phyloP scores from a whole-genome alignment of 2,329 filamentous ascomycete genomes.

The Endocalyx cinctus region DNA sequence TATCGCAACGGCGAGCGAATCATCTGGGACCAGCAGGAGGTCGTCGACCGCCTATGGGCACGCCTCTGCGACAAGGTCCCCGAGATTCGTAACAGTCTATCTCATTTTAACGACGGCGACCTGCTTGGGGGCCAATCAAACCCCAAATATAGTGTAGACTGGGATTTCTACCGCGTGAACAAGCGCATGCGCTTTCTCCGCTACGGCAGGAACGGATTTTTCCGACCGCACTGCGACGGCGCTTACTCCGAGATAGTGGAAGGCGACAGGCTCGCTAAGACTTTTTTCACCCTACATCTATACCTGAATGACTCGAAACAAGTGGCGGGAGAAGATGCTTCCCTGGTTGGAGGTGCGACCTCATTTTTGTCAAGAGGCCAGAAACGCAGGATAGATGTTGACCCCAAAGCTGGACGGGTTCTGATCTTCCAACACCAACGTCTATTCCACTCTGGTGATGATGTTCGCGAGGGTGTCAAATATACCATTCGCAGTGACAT shows the following conservation, averaged over 20 bases:
- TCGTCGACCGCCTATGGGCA: conserved; percentile 60
- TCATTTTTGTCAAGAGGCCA: conserved; percentile 44
- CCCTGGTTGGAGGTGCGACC: conserved; percentile 50
- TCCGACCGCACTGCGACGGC: conserved; percentile 67
- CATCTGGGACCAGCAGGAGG: conserved; percentile 62
- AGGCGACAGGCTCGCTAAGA: conserved; percentile 39
- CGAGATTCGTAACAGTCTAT: conserved; percentile 37
- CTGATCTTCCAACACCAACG: conserved; percentile 54
- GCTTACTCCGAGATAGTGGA: conserved; percentile 48
- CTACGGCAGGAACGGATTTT: conserved; percentile 69
- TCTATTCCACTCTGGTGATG: conserved; percentile 50
- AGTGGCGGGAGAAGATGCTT: conserved; percentile 27
- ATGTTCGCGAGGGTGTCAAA: conserved; percentile 47
- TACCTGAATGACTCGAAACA: conserved; percentile 48
- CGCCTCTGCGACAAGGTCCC: conserved; percentile 46
- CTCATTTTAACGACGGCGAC: conserved; percentile 25
- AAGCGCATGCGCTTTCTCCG: conserved; percentile 71
- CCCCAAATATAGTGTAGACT: conserved; percentile 16
- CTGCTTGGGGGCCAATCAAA: conserved; percentile 24
- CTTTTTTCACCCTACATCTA: conserved; percentile 52
- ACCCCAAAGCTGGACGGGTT: conserved; percentile 53
- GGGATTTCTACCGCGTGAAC: conserved; percentile 55
- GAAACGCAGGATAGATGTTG: conserved; percentile 43
- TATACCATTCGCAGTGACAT: conserved; percentile 55
- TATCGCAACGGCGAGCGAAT: conserved; percentile 71